Evolutionary conservation across 2,329 filamentous ascomycete genomes (phyloP).

Genomic region (Fusarium proliferatum): DNA sequence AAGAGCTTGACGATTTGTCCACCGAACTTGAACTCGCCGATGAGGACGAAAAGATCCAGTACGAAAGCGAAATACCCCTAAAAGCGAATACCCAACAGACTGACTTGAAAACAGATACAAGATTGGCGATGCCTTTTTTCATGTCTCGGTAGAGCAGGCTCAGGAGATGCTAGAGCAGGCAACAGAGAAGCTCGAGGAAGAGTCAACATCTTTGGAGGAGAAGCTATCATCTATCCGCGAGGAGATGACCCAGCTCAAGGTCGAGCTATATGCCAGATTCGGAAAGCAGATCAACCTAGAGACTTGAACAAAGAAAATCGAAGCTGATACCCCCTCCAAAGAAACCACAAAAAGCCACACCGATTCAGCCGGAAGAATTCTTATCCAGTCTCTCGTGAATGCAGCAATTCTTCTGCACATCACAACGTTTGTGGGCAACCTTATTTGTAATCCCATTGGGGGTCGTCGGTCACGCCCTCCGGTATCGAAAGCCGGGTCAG

Average conservation of each 20-base stretch:
- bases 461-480: slow-evolving; percentile 23
- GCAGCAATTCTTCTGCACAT: slow-evolving; percentile 26
- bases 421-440: slow-evolving; percentile 10
- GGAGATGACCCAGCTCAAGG: slow-evolving; percentile 91
- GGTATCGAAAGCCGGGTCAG: slow-evolving; percentile 26
- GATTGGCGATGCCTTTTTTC: slow-evolving; percentile 95
- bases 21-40: slow-evolving; percentile 93
- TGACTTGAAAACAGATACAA: slow-evolving; percentile 76
- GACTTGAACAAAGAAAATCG: slow-evolving; percentile 63
- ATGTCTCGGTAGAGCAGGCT: slow-evolving; percentile 83
- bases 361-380: slow-evolving; percentile 33
- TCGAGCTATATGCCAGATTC: slow-evolving; percentile 92
- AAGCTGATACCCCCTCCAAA: slow-evolving; percentile 35
- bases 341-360: slow-evolving; percentile 11
- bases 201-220: slow-evolving; percentile 81
- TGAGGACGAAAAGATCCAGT: slow-evolving; percentile 94
- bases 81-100: not conserved
- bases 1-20: slow-evolving; percentile 93
- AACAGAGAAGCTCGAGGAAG: slow-evolving; percentile 78
- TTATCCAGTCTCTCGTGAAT: slow-evolving; percentile 29
- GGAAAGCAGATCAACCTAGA: slow-evolving; percentile 97
- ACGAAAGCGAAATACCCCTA: slow-evolving; percentile 52
- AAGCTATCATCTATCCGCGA: slow-evolving; percentile 79
- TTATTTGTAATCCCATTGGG: slow-evolving; percentile 35
- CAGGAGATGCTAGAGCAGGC: slow-evolving; percentile 84